A percentile compares a stretch with the other conserved stretches of the same genome.
Evolutionary conservation across 2,329 filamentous ascomycete genomes (phyloP).

Genomic region (Sporothrix variecibatus): DNA sequence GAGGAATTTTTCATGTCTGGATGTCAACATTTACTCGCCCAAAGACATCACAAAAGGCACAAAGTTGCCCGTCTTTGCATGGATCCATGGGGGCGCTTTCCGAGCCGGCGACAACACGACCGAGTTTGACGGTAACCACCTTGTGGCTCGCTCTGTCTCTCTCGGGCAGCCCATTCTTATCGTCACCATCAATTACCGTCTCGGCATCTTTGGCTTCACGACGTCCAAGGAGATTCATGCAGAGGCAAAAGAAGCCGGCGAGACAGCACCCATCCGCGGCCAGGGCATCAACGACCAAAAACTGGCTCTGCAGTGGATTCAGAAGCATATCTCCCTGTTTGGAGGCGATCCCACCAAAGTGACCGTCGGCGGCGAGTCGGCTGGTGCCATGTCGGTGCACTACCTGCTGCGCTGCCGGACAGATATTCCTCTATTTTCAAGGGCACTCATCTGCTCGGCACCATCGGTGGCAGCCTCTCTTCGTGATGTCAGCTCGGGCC

Average conservation of each 20-base stretch:
- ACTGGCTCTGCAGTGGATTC: slow-evolving; percentile 52
- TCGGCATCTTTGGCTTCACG: slow-evolving; percentile 31
- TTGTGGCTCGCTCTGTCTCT: slow-evolving; percentile 30
- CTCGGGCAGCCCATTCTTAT: slow-evolving; percentile 35
- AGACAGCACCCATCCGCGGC: slow-evolving; percentile 43
- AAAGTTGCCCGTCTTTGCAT: slow-evolving; percentile 24
- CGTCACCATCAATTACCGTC: slow-evolving; percentile 37
- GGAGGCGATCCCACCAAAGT: slow-evolving; percentile 55
- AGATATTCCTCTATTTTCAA: slow-evolving; percentile 46
- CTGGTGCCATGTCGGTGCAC: slow-evolving; percentile 51
- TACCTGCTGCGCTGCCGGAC: slow-evolving; percentile 45
- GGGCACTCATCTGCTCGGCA: slow-evolving; percentile 35
- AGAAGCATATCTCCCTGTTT: slow-evolving; percentile 53
- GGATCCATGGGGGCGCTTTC: slow-evolving; percentile 29
- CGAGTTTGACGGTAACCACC: slow-evolving; percentile 28
- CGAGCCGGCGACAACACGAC: slow-evolving; percentile 23
- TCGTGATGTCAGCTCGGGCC: slow-evolving; percentile 3
- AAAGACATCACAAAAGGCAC: not conserved
- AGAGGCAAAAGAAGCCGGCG: slow-evolving; percentile 13
- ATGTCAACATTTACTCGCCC: slow-evolving; percentile 21
- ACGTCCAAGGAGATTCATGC: slow-evolving; percentile 27
- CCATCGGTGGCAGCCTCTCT: not conserved
- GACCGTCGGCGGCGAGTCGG: slow-evolving; percentile 57
- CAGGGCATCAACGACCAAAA: slow-evolving; percentile 56
- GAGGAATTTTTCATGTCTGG: slow-evolving; percentile 25